phyloP scores from a whole-genome alignment of 805 yeast genomes.

The Ogataea trehalophila region DNA sequence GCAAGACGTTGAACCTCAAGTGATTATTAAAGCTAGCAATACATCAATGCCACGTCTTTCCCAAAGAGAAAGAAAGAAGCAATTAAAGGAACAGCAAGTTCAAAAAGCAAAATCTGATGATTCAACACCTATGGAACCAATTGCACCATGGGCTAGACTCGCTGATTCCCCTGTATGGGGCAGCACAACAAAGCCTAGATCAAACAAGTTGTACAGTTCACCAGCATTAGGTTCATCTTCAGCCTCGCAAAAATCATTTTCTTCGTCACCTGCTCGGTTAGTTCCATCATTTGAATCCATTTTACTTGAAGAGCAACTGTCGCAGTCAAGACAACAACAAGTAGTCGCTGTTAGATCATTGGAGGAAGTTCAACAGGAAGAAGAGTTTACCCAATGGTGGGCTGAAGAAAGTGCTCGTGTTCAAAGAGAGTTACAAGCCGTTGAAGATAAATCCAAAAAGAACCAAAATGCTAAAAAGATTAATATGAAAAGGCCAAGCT shows the following conservation, averaged over 20 bases:
- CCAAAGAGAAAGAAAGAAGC: conserved; percentile 54
- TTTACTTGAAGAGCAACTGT: conserved; percentile 19
- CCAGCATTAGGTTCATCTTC: not conserved
- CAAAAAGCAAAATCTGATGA: conserved; percentile 1
- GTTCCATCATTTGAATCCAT: conserved; percentile 27
- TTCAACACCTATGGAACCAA: not conserved
- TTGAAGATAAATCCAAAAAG: conserved; percentile 5
- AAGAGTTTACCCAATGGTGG: conserved; percentile 88
- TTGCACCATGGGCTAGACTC: conserved; percentile 6
- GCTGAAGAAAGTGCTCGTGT: conserved; percentile 67
- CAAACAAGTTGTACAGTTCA: not conserved
- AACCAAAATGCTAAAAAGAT: not conserved
- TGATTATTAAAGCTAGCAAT: conserved; percentile 27
- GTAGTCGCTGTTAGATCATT: conserved; percentile 35
- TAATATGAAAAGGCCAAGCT: not conserved
- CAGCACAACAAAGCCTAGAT: not conserved
- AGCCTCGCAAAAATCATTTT: not conserved
- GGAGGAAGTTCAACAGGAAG: conserved; percentile 74
- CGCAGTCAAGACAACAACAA: conserved; percentile 22
- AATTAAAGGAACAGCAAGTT: conserved; percentile 27
- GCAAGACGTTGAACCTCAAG: too few relatives aligned
- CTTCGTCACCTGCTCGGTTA: conserved; percentile 10
- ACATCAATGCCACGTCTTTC: conserved; percentile 42
- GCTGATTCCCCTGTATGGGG: not conserved
- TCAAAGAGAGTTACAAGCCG: conserved; percentile 36